Conservation (phyloP, 1,284 basidiomycete species). For the Fomitiporia mediterranea region DNA sequence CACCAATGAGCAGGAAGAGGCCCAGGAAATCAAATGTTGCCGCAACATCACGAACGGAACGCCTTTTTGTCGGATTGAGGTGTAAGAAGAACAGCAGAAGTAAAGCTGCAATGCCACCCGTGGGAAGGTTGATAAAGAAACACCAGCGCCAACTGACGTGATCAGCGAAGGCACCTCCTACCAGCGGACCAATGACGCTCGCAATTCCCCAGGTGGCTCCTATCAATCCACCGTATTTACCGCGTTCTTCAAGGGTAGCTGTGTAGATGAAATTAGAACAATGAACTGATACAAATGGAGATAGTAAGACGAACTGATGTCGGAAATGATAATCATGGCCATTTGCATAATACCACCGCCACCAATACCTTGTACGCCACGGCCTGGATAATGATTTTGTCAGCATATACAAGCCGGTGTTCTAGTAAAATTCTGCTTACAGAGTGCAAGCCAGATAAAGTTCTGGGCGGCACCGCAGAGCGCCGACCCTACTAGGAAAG, state of each 20-base stretch:
- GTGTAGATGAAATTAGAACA: background rate
- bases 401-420: slow-evolving; percentile 31
- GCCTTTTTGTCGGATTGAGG: slow-evolving; percentile 28
- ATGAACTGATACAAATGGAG: background rate
- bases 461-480: slow-evolving; percentile 41
- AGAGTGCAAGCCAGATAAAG: slow-evolving; percentile 37
- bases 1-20: slow-evolving; percentile 38
- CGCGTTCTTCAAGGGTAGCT: slow-evolving; percentile 25
- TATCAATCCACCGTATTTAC: slow-evolving; percentile 36
- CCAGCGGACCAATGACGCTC: slow-evolving; percentile 40
- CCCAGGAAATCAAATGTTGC: slow-evolving; percentile 45
- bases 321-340: slow-evolving; percentile 31
- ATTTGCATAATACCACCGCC: slow-evolving; percentile 35
- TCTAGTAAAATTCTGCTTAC: slow-evolving; percentile 14
- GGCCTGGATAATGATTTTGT: slow-evolving; percentile 18
- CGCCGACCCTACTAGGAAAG: slow-evolving; percentile 36
- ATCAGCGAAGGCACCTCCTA: slow-evolving; percentile 22
- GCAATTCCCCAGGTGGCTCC: slow-evolving; percentile 40
- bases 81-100: slow-evolving; percentile 30
- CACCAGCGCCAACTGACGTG: slow-evolving; percentile 35
- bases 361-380: slow-evolving; percentile 50
- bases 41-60: slow-evolving; percentile 31
- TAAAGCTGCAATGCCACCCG: slow-evolving; percentile 37
- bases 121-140: slow-evolving; percentile 36
- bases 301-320: slow-evolving; percentile 25